These are phyloP conservation scores for Metrosideros polymorpha DNA, from an alignment of 441 rosid genomes.

Conservation along the genomic window DNA sequence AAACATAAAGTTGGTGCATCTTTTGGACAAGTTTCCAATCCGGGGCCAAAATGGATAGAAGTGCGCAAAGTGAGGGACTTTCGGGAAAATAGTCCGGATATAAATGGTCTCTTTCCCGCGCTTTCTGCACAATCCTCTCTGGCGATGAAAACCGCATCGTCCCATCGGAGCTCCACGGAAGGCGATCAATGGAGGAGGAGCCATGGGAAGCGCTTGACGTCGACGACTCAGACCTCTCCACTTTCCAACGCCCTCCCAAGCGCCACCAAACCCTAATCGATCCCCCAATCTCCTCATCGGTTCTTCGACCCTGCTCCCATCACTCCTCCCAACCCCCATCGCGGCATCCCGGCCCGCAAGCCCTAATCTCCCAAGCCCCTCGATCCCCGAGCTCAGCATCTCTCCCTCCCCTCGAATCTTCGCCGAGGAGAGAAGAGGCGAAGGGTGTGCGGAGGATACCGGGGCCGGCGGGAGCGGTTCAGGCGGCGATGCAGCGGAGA, in stretches of 20 bases:
- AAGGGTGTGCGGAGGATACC: slow-evolving; percentile 28
- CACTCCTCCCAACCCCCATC: neutral
- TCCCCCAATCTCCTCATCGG: slow-evolving; percentile 9
- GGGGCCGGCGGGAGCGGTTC: slow-evolving; percentile 64
- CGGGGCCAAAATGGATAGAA: neutral
- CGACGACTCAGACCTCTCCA: slow-evolving; percentile 40
- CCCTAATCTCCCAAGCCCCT: neutral
- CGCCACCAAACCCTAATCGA: slow-evolving; percentile 25
- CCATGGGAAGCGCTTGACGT: slow-evolving; percentile 71
- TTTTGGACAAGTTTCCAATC: neutral
- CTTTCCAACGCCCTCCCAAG: slow-evolving; percentile 53
- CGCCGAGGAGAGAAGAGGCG: neutral
- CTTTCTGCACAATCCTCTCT: neutral
- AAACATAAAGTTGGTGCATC: neutral
- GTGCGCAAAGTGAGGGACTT: neutral
- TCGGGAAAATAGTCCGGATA: neutral
- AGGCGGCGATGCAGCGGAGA: slow-evolving; percentile 51
- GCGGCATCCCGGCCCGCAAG: neutral
- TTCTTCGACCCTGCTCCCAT: slow-evolving; percentile 28
- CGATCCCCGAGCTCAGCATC: neutral
- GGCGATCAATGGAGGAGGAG: slow-evolving; percentile 12
- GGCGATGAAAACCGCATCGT: neutral
- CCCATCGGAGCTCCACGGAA: neutral
- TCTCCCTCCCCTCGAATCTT: neutral
- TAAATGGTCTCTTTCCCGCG: neutral